Evolutionary conservation across 139 green algal species (phyloP), one percentile per base, ranked within the genome.

Genomic region (Chlorella vulgaris): DNA sequence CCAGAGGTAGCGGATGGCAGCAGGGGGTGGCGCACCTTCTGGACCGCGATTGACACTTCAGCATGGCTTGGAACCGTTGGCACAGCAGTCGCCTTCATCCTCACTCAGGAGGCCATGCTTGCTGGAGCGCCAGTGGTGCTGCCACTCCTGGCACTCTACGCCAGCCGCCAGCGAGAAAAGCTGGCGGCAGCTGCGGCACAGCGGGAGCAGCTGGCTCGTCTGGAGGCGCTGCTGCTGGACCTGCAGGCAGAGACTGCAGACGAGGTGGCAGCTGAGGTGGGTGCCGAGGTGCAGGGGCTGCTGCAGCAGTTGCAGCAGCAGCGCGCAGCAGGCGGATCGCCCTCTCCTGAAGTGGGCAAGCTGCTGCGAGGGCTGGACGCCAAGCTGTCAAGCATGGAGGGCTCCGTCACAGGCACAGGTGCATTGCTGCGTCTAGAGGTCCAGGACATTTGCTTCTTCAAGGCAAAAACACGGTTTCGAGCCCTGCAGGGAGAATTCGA

Each of bases 381-480:
- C 40, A 91, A 91, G 69, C 68, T 91, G 58, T 80, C 76, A 6
- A 81, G 82, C 3, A 36, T 91, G 66, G 87, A 91, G 78, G 78
- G 85, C 36, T 87, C 77, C 36, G 75, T 88, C 26, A 51, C 87
- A 24, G 85, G 77, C 58, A 78, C 85, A 75, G 85, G 85, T 85
- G 51, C 2, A 26, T 13, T 47, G n/a, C n/a, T n/a, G n/a, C n/a
- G n/a, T n/a, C n/a, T n/a, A n/a, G 36, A 39, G 18, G 40, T 15
- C 7, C 50, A 26, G n/a, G n/a, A n/a, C n/a, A n/a, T n/a, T n/a
- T n/a, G n/a, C n/a, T n/a, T n/a, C n/a, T n/a, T n/a, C n/a, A n/a
- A n/a, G n/a, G n/a, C n/a, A n/a, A n/a, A n/a, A n/a, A n/a, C n/a
- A n/a, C n/a, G n/a, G n/a, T n/a, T n/a, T n/a, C n/a, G n/a, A 55